Percentiles rank a stretch among this genome's conserved stretches.
Evolutionary conservation across 225 moss, liverwort and hornwort genomes (phyloP).

Genomic region (Sphagnum tenellum): DNA sequence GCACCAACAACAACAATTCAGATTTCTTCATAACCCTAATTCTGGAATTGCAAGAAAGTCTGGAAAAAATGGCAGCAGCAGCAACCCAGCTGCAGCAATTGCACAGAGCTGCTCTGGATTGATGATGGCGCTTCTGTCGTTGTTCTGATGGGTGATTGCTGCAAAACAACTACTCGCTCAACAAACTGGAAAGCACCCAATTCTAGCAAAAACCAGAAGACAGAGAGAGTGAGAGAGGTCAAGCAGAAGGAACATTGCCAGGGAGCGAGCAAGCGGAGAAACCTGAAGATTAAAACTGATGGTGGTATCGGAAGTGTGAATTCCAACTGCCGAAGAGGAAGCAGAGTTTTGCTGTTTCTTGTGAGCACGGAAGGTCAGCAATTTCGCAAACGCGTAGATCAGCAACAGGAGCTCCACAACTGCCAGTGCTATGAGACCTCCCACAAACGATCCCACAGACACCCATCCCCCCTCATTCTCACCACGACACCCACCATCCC

Average conservation of each 20-base stretch:
- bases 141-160: too few relatives aligned
- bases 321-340: slow-evolving; percentile 10
- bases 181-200: not conserved
- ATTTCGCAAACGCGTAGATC: slow-evolving; percentile 16
- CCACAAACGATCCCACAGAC: slow-evolving; percentile 15
- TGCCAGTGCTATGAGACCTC: slow-evolving; percentile 23
- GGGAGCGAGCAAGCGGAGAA: not conserved
- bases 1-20: too few relatives aligned
- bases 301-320: slow-evolving; percentile 4
- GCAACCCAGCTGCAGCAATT: not conserved
- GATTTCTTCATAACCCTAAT: too few relatives aligned
- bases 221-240: not conserved
- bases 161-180: too few relatives aligned
- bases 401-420: slow-evolving; percentile 22
- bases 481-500: too few relatives aligned
- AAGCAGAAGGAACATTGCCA: not conserved
- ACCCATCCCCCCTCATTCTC: too few relatives aligned
- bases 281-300: slow-evolving; percentile 31
- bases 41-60: too few relatives aligned
- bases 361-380: slow-evolving; percentile 2
- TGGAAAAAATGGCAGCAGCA: too few relatives aligned
- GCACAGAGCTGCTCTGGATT: not conserved
- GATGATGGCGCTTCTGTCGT: too few relatives aligned
- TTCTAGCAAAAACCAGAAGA: not conserved
- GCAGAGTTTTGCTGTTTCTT: slow-evolving; percentile 1